Base-by-base conservation (phyloP, 2,329 filamentous ascomycete genomes). In the Gremmenia infestans region DNA sequence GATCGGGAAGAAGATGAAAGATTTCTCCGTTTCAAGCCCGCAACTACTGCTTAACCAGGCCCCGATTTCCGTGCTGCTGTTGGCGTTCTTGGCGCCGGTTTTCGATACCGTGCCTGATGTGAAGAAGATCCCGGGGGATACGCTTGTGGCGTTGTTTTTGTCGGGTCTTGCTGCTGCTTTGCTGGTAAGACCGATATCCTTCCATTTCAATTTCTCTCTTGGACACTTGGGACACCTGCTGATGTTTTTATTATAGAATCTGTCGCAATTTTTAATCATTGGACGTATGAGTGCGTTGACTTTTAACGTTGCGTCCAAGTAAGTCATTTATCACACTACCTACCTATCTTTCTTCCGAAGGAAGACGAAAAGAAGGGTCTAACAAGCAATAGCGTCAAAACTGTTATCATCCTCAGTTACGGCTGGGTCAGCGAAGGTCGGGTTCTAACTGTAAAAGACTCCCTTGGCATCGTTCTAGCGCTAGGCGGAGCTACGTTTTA, bases 1-100 rank as follows among this genome's bases (percentile, higher is more conserved):
- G 74, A 76, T 76, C 55, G 74, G 74, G 60, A 76, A 76, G 70
- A 76, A 76, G 64, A 76, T 76, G 54, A 71, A 72, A 54, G 74
- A 76, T 60, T 75, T 76, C 47, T 47, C 47, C 1, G 74, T 75
- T 12, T 72, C 72, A 0, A 72, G 71, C 40, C 73, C 74, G 2
- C 74, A 77, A 58, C 67, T 77, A 14, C 68, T 77, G 5, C 66
- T 76, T 49, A 77, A 76, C 60, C 74, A 77, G 59, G 74, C 74
- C 4, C 74, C 74, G 14, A 74, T 76, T 52, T 73, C 73, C 5
- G 74, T 75, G 25, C 65, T 74, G 48, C 67, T 77, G 19, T 68
- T 77, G 25, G 69, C 74, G 11, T 72, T 73, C 22, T 68, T 76
- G 48, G 72, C 71, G 0, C 74, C 74, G 28, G 9, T 32, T 11